Conservation (phyloP, 495 filamentous ascomycete species). For the Pyrenula aspistea region DNA sequence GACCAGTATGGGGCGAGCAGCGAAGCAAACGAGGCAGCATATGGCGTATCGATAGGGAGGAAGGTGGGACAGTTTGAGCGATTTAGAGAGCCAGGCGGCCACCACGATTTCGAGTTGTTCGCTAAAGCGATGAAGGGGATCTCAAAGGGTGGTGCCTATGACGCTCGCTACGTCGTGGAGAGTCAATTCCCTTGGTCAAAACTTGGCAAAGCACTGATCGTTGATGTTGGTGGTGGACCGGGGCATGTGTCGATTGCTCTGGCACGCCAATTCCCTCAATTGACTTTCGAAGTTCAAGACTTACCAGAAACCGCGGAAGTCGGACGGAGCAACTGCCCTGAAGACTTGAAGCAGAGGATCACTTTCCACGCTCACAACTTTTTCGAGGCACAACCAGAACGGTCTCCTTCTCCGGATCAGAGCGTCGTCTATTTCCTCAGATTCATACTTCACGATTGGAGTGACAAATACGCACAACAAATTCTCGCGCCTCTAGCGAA, state of each 20-base stretch:
- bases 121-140: constrained; percentile 27
- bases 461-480: constrained; percentile 17
- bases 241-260: constrained; percentile 14
- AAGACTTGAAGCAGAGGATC: constrained; percentile 19
- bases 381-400: constrained; percentile 31
- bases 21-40: not conserved
- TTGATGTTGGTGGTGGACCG: constrained; percentile 23
- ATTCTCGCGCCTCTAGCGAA: constrained; percentile 27
- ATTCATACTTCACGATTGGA: constrained; percentile 31
- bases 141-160: constrained; percentile 36
- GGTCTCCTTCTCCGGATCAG: constrained; percentile 23
- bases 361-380: constrained; percentile 33
- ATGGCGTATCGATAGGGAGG: not conserved
- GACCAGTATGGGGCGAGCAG: not conserved
- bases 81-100: not conserved
- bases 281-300: constrained; percentile 23
- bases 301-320: constrained; percentile 13
- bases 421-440: constrained; percentile 35
- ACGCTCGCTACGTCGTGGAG: constrained; percentile 28
- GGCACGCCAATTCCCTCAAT: constrained; percentile 4
- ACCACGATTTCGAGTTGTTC: not conserved
- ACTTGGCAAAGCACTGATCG: constrained; percentile 27
- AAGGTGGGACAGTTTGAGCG: not conserved
- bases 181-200: constrained; percentile 26
- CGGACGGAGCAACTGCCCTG: constrained; percentile 13